Evolutionary conservation across 1,284 basidiomycete species (phyloP), one percentile per base, ranked within the genome.

Genomic region (Cryptococcus maquisensis): DNA sequence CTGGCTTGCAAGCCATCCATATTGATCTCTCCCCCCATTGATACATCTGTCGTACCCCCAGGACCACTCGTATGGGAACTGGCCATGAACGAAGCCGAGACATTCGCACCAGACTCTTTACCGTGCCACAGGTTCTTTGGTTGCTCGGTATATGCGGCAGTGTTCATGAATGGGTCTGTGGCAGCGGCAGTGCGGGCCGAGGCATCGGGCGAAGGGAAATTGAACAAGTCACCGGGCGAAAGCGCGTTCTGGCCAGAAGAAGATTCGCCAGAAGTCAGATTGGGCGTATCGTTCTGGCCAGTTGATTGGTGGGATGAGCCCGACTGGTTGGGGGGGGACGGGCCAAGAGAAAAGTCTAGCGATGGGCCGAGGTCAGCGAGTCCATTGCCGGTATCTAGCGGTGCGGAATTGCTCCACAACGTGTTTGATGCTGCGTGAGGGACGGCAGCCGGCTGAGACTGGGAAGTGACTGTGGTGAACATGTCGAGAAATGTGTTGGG

Each of bases 401-500:
- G 8, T 7, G 39, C 6, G 13, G 39, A 20, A 16, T 44, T 44
- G 9, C 43, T 23, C 43, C 43, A 55, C 45, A 54, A 45, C 4
- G 56, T 40, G 21, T 45, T 52, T 10, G 28, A 32, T n/a, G 53
- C 47, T n/a, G 46, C 32, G 2, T 38, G 16, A 38, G 23, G 8
- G 18, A 23, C 23, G 35, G 39, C 41, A 23, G 37, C 18, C 13
- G 36, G 41, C 23, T 26, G 43, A 13, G 36, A 32, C 23, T 26
- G 43, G 37, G 32, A 28, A 21, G 49, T 26, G 42, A 53, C 39
- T 6, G 57, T 44, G 20, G 39, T 0, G 71, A 73, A 3, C 73
- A 74, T 68, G 18, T 72, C 69, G 32, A 74, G 64, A 50, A 74
- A 71, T 2, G 68, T 59, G n/a, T 66, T 71, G 1, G 72, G 71